Conservation (phyloP, 2,329 filamentous ascomycete genomes). For the Pseudogymnoascus sp. region DNA sequence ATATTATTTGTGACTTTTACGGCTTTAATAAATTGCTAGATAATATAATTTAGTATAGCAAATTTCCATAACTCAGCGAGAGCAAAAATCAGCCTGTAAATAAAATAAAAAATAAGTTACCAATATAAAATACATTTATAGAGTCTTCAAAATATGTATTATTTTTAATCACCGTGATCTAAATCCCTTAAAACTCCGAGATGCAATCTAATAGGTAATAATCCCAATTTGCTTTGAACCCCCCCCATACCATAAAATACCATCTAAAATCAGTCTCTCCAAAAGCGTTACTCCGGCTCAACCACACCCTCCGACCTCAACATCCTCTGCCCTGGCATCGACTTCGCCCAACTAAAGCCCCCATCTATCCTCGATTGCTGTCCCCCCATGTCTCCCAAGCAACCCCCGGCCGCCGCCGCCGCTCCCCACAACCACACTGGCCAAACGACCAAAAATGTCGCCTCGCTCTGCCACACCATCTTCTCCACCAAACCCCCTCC, state of each 20-base stretch:
- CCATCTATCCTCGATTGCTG: background rate
- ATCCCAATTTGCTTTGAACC: background rate
- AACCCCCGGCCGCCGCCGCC: background rate
- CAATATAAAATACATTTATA: background rate
- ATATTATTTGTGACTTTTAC: background rate
- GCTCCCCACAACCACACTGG: background rate
- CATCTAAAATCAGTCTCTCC: background rate
- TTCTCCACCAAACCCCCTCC: background rate
- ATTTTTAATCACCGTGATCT: background rate
- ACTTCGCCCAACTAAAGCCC: background rate
- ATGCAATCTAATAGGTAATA: background rate
- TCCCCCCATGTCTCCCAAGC: background rate
- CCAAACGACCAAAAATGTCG: background rate
- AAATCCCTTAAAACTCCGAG: background rate
- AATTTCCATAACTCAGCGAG: background rate
- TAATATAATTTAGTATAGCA: background rate
- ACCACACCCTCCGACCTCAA: background rate
- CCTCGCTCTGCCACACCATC: constrained; percentile 1
- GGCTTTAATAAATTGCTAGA: background rate
- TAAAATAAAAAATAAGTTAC: background rate
- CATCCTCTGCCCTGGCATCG: background rate
- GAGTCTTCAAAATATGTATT: background rate
- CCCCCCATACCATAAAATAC: background rate
- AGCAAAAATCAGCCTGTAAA: background rate
- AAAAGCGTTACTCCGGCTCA: background rate